Base-by-base conservation (phyloP, 179 eudicot genomes). In the Pouteria campechiana region DNA sequence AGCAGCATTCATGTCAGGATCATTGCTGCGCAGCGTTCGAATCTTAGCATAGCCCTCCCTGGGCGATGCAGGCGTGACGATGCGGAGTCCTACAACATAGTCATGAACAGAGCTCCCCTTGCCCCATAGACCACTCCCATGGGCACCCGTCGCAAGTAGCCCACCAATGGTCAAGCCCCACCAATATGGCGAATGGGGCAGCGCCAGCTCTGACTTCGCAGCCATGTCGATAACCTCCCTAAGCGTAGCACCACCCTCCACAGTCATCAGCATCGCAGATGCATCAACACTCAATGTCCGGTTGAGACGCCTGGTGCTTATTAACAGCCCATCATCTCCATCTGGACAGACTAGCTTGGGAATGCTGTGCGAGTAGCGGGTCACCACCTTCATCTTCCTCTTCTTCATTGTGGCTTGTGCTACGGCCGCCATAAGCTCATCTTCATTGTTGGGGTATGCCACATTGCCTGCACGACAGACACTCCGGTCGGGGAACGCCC, bases 121-220 rank as follows among this genome's bases (percentile, higher is more conserved):
- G n/a, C 78, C 93, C 79, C 79, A 73, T 48, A 75, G 54, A 2
- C 80, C 57, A 70, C 95, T 85, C 6, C 95, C 95, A 9, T 85
- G 95, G 3, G 95, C 83, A 0, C 85, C 95, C 1, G 95, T 85
- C 4, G 75, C 66, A 25, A 85, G 14, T 46, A 85, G 55, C 1
- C 95, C 95, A 6, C 95, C 93, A 3, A 85, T 42, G 3, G 84
- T 78, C 19, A 82, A 20, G 5, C 95, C 95, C 75, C 76, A 78
- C 93, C 93, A 85, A 41, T 85, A 85, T 0, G 95, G 95, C 1
- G 81, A 22, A 37, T 73, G 61, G 13, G 93, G 82, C 59, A 85
- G 39, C 1, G 82, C 79, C 20, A 85, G 25, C 8, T 73, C 69
- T 0, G 22, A 72, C 37, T 68, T 55, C 0, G 83, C 92, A 0